These are phyloP conservation scores for Mycena polygramma DNA, from an alignment of 768 basidiomycete species.

Conservation along the genomic window DNA sequence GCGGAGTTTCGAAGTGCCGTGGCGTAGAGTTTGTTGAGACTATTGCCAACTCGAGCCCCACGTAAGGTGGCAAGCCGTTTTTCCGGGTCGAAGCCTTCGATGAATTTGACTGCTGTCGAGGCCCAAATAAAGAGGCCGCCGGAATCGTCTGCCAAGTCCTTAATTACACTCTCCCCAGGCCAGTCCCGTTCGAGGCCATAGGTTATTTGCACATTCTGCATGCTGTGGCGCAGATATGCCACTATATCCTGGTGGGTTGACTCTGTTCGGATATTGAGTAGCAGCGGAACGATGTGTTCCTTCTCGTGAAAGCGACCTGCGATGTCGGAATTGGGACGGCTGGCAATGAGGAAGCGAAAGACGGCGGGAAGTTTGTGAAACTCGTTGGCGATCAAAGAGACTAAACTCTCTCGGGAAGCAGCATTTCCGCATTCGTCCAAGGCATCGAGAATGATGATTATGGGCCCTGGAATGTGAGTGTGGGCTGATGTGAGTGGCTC, in stretches of 20 bases:
- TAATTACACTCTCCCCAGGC: slow-evolving; percentile 34
- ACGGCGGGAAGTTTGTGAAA: slow-evolving; percentile 24
- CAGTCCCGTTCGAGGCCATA: slow-evolving; percentile 1
- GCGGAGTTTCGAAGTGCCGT: not conserved
- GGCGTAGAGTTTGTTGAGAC: not conserved
- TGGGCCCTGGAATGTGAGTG: slow-evolving; percentile 11
- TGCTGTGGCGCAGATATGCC: slow-evolving; percentile 6
- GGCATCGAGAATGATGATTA: slow-evolving; percentile 43
- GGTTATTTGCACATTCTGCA: slow-evolving; percentile 4
- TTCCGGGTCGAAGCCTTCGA: slow-evolving; percentile 1
- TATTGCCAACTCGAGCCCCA: not conserved
- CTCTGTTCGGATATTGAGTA: slow-evolving; percentile 8
- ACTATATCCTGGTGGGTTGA: slow-evolving; percentile 19
- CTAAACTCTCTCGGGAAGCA: slow-evolving; percentile 20
- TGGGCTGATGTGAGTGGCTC: slow-evolving; percentile 10
- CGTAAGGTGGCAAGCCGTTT: not conserved
- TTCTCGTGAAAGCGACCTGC: slow-evolving; percentile 3
- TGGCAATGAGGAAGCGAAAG: slow-evolving; percentile 41
- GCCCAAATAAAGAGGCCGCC: slow-evolving; percentile 45
- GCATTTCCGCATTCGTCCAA: slow-evolving; percentile 41
- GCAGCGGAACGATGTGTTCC: too few species aligned
- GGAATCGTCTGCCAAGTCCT: slow-evolving; percentile 19
- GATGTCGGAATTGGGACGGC: slow-evolving; percentile 38
- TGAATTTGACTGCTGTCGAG: slow-evolving; percentile 38
- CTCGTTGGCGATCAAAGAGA: slow-evolving; percentile 33